Evolutionary conservation across 768 basidiomycete species (phyloP).

Genomic region (Tricholoma flavovirens): DNA sequence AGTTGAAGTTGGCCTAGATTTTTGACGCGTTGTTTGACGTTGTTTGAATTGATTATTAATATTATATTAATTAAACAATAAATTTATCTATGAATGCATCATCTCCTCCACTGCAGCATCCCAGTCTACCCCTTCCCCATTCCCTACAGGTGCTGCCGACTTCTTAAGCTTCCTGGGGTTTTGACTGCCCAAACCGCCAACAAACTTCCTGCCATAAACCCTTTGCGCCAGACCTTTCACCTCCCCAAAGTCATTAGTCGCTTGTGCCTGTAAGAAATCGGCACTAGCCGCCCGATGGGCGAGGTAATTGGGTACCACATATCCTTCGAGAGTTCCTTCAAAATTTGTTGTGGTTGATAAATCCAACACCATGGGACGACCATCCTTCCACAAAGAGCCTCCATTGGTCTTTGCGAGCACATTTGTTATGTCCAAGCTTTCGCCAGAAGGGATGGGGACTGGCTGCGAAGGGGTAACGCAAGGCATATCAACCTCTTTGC

Average conservation of each 20-base stretch:
- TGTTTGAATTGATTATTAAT: constrained; percentile 9
- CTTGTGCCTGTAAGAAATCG: constrained; percentile 73
- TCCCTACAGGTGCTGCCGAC: constrained; percentile 29
- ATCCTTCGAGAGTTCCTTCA: constrained; percentile 42
- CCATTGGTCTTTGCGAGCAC: constrained; percentile 64
- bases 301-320: constrained; percentile 54
- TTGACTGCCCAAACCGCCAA: constrained; percentile 24
- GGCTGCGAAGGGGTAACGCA: constrained; percentile 94
- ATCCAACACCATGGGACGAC: constrained; percentile 44
- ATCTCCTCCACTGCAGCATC: constrained; percentile 30
- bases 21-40: constrained; percentile 18
- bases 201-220: constrained; percentile 37
- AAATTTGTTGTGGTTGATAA: constrained; percentile 6
- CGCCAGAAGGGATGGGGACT: constrained; percentile 76
- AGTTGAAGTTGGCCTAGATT: not conserved
- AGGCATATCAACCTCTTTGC: constrained; percentile 95
- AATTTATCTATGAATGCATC: not conserved
- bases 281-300: constrained; percentile 57
- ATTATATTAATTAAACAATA: too few relatives aligned
- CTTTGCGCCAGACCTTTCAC: constrained; percentile 62
- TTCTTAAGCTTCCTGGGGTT: constrained; percentile 18
- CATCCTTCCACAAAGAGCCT: constrained; percentile 60
- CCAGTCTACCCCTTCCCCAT: constrained; percentile 41
- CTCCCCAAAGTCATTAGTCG: constrained; percentile 64
- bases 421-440: constrained; percentile 67